Evolutionary conservation across 176 grass and related monocot genomes (phyloP).

Genomic region (Eragrostis nindensis): DNA sequence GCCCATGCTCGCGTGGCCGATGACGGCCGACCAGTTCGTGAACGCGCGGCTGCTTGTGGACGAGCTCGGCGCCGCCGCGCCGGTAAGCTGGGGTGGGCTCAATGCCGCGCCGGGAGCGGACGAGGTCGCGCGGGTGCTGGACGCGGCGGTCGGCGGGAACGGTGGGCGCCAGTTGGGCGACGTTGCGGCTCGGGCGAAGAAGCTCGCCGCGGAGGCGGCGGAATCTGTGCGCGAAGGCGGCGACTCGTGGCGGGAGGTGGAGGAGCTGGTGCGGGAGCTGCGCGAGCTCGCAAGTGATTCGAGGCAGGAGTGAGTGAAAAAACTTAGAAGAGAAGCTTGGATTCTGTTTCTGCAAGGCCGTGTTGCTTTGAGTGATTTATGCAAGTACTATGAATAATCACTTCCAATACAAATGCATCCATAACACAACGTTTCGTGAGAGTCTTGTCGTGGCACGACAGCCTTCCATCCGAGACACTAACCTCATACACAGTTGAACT

Average conservation of each 20-base stretch:
- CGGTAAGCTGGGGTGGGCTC: constrained; percentile 6
- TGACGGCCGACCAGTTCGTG: constrained; percentile 66
- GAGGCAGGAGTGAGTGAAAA: too few species aligned
- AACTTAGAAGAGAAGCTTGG: too few species aligned
- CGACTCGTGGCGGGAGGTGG: constrained; percentile 43
- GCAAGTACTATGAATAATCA: too few species aligned
- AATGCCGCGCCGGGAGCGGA: neutral
- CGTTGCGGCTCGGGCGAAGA: constrained; percentile 15
- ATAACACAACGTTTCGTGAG: neutral
- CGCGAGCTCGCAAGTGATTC: too few species aligned
- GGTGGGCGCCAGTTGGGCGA: neutral
- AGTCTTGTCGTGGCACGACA: neutral
- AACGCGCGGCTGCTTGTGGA: constrained; percentile 65
- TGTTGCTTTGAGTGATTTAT: too few species aligned
- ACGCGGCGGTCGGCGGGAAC: neutral
- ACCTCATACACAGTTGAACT: neutral
- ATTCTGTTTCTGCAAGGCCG: too few species aligned
- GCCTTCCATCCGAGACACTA: neutral
- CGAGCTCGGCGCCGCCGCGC: constrained; percentile 21
- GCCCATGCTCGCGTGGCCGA: constrained; percentile 74
- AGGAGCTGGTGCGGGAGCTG: constrained; percentile 18
- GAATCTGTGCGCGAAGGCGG: constrained; percentile 36
- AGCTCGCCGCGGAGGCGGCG: constrained; percentile 24
- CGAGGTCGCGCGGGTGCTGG: constrained; percentile 35
- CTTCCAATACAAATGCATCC: neutral